Conservation (phyloP, 2,329 filamentous ascomycete genomes). For the Sclerotinia sclerotiorum region DNA sequence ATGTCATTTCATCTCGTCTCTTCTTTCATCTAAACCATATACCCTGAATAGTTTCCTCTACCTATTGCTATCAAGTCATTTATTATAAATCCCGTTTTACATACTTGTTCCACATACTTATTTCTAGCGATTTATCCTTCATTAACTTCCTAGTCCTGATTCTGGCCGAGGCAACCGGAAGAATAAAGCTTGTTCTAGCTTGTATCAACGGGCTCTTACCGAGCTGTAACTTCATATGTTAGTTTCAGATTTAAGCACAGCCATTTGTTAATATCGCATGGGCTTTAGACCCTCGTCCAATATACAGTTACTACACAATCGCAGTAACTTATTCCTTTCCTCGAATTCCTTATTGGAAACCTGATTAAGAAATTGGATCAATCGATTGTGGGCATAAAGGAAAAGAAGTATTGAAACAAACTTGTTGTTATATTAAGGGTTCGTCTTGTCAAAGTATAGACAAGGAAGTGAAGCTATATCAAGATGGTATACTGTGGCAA, state of each 20-base stretch:
- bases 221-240: constrained; percentile 9
- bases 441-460: constrained; percentile 3
- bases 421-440: neutral
- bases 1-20: neutral
- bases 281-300: constrained; percentile 14
- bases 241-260: constrained; percentile 21
- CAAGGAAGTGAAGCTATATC: constrained; percentile 25
- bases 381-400: constrained; percentile 2
- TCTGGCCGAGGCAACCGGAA: constrained; percentile 5
- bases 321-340: neutral
- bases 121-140: neutral
- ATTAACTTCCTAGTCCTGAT: neutral
- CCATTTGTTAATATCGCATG: constrained; percentile 16
- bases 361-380: neutral
- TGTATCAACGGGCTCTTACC: constrained; percentile 14
- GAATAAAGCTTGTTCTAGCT: constrained; percentile 12
- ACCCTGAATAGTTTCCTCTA: neutral
- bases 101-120: neutral
- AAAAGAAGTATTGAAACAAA: neutral
- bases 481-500: constrained; percentile 66
- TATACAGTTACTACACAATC: neutral
- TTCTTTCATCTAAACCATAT: neutral
- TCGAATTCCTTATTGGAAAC: neutral
- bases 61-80: neutral
- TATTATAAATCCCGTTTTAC: neutral